Base-by-base conservation (phyloP, 2,329 filamentous ascomycete species). In the Colletotrichum viniferum region DNA sequence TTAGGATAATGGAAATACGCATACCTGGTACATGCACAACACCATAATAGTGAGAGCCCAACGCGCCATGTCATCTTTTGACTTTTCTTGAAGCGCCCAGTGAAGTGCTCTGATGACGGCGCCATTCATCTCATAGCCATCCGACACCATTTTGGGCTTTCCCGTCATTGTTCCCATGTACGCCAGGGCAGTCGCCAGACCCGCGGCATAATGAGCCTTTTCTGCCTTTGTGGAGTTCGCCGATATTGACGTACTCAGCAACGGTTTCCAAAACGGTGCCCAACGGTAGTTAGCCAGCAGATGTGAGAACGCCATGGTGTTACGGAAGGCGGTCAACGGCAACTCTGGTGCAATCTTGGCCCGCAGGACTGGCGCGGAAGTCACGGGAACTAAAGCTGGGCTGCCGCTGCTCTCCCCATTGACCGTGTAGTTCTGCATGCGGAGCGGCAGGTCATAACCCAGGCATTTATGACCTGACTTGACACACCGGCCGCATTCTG, bases 31-130 rank as follows among this genome's bases (percentile, higher is more conserved):
- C n/a, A 74, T 28, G n/a, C 72, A 66, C 3, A 72, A 16, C 7
- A 74, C 32, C 18, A 72, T 36, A 10, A 74, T 67, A n/a, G 72
- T 71, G n/a, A 72, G 26, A 8, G 69, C 60, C 67, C 67, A 71
- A 1, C 56, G 28, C 4, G 72, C 72, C 21, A 74, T 16, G 0
- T 66, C 36, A 7, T 21, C 18, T 21, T 72, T 74, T 10, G 72
- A 74, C 30, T n/a, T 34, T 13, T 34, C 18, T 18, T n/a, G 24
- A 4, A 74, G 26, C 9, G 69, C 72, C 9, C 26, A 36, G 1
- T 72, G 72, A 6, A 74, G 32, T 7, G 67, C 68, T 7, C 61
- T 48, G 28, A 74, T 58, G 1, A 71, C 62, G 18, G 24, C 30
- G 0, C 72, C 72, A 12, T 74, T 71, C 28, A 66, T 34, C 38